Evolutionary conservation across 331 rosid genomes (phyloP), one percentile per base, ranked within the genome.

Genomic region (Rosa hybrid): DNA sequence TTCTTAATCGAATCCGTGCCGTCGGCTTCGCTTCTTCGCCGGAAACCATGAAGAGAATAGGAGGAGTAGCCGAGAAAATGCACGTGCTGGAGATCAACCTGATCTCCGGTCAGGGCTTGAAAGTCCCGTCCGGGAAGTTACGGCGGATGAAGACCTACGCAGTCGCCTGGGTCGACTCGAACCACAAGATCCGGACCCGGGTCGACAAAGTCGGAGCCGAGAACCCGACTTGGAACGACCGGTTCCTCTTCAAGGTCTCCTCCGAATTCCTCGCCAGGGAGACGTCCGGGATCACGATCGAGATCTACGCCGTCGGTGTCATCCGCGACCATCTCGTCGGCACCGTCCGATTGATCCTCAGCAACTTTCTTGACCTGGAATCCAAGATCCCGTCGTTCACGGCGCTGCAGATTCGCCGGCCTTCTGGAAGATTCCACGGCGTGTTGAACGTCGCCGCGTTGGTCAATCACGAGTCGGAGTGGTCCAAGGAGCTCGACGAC

Each of bases 161-260:
- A 0, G 56, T 88, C 79, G 87, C 87, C 3, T 93, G 96, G 96
- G 85, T 91, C 69, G 86, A 93, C 70, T 65, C 94, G 2, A 46
- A 82, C 63, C 71, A 77, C 50, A 91, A 92, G 86, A 94, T 93
- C 81, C 87, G 94, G 13, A 91, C 98, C 23, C 87, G 91, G 12
- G 71, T 91, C 25, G 99, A 95, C 87, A 79, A 75, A 13, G 49
- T 90, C 76, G 98, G 98, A 41, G 91, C 82, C 21, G 88, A 81
- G 12, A 90, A 95, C 45, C 99, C 99, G 8, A 93, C 94, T 30
- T 95, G 99, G 99, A 91, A 95, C 84, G 99, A 95, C 83, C 92
- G 86, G 42, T 93, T 90, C 79, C 97, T 93, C 90, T 95, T 95
- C 88, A 87, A 87, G 12, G 92, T 95, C 65, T 64, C 93, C 57